Evolutionary conservation across 169 alveolate genomes (phyloP), one percentile per base, ranked within the genome.

Genomic region (Plasmodium adleri): DNA sequence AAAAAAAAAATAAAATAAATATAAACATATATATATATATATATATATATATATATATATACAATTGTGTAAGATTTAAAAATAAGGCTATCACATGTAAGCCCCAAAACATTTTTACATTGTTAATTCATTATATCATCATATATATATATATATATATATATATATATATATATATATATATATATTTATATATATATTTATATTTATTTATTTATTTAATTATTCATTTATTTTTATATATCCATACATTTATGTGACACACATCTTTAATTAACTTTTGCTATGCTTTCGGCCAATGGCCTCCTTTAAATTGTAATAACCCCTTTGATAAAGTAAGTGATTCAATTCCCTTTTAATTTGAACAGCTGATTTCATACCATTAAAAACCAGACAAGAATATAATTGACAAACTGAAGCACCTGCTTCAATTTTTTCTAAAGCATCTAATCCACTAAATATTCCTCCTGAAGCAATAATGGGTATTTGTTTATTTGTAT

Each of bases 391-490:
- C 95, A 96, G 26, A 28, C 95, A 88, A 0, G 97, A 94, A 92
- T 88, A 95, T 62, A 96, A 56, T 70, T 96, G 97, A 20, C 97
- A 95, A 1, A 91, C 93, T 1, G 97, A 92, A 6, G 98, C 98
- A 6, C 98, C 98, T 0, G 98, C 97, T 58, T 95, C 97, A 6
- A 96, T 94, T 88, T 94, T 92, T 64, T 94, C 96, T 64, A 95
- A 86, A 17, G 96, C 97, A 73, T 96, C 98, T 28, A 67, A 85
- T 5, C 97, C 97, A 1, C 92, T 74, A 47, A 94, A 94, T 67
- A 96, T 94, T n/a, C 98, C 98, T 32, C 98, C 98, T 20, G 96
- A 97, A 26, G 98, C 97, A 22, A 96, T 95, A 9, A 96, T 96
- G 17, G 96, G 96, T 17, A 96, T 93, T 50, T 92, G 89, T 20